Evolutionary conservation across 768 basidiomycete species (phyloP).

Genomic region (Aureoboletus auriporus): DNA sequence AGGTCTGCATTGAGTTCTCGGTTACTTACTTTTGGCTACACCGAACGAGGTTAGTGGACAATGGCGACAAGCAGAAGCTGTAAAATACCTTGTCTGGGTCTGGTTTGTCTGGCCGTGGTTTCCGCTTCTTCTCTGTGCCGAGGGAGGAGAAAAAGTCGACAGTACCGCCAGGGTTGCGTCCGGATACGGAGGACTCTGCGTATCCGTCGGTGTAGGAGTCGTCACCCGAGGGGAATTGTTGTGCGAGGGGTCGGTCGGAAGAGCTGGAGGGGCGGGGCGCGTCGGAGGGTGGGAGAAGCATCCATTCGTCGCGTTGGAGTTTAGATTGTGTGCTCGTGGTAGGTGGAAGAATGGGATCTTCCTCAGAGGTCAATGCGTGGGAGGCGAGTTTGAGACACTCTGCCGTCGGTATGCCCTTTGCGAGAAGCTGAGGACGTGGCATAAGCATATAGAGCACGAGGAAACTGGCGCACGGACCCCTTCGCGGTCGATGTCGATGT

Average conservation of each 20-base stretch:
- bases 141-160: slow-evolving; percentile 90
- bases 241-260: slow-evolving; percentile 27
- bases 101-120: slow-evolving; percentile 51
- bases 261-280: slow-evolving; percentile 27
- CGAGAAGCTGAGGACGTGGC: slow-evolving; percentile 44
- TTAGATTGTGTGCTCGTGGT: slow-evolving; percentile 43
- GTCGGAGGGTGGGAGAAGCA: slow-evolving; percentile 50
- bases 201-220: slow-evolving; percentile 66
- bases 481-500: slow-evolving; percentile 75
- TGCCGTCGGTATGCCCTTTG: slow-evolving; percentile 72
- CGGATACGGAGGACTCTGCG: slow-evolving; percentile 43
- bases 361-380: slow-evolving; percentile 43
- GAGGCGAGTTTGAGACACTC: slow-evolving; percentile 69
- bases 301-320: slow-evolving; percentile 83
- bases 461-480: slow-evolving; percentile 43
- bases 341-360: slow-evolving; percentile 46
- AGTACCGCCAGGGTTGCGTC: slow-evolving; percentile 50
- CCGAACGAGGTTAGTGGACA: slow-evolving; percentile 12
- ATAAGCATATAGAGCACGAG: slow-evolving; percentile 2
- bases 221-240: slow-evolving; percentile 29
- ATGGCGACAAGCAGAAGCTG: background rate
- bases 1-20: slow-evolving; percentile 62
- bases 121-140: slow-evolving; percentile 76
- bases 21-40: slow-evolving; percentile 56
- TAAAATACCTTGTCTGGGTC: slow-evolving; percentile 66